These are phyloP conservation scores for Aspergillus sp. DNA, from an alignment of 2,329 filamentous ascomycete genomes.

Conservation along the genomic window DNA sequence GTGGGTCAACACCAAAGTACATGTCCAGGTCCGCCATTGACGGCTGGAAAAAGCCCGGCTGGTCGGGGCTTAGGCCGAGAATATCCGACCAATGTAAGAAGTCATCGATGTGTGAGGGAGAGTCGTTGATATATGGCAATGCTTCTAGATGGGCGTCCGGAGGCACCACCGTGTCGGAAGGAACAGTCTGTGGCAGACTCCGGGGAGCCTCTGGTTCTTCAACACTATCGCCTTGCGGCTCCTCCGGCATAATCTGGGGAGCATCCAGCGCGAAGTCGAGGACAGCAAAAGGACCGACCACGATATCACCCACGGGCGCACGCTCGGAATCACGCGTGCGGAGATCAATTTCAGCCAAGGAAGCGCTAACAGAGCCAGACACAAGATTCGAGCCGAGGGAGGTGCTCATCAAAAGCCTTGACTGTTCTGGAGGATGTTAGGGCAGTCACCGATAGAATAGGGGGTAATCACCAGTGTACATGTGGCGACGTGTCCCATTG, in stretches of 20 bases:
- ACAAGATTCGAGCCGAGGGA: conserved; percentile 31
- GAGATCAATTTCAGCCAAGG: conserved; percentile 37
- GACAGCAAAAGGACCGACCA: conserved; percentile 38
- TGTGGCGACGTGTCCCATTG: conserved; percentile 33
- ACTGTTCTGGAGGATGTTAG: conserved; percentile 27
- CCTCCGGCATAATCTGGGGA: neutral
- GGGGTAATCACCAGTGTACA: conserved; percentile 34
- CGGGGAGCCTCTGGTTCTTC: neutral
- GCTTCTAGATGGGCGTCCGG: neutral
- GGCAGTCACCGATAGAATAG: neutral
- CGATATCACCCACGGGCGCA: conserved; percentile 24
- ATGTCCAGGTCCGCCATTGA: conserved; percentile 16
- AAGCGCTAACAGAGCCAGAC: conserved; percentile 37
- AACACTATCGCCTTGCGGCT: neutral
- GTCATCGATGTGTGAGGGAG: conserved; percentile 32
- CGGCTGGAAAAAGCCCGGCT: conserved; percentile 22
- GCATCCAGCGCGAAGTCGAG: conserved; percentile 26
- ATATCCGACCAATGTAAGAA: conserved; percentile 41
- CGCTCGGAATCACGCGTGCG: conserved; percentile 29
- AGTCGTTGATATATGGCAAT: conserved; percentile 19
- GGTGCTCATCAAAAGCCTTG: conserved; percentile 38
- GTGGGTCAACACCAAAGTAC: neutral
- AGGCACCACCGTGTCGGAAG: neutral
- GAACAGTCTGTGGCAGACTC: conserved; percentile 1
- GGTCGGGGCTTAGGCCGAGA: conserved; percentile 34